Conservation (phyloP, 768 basidiomycete species). For the Lactarius hatsudake region DNA sequence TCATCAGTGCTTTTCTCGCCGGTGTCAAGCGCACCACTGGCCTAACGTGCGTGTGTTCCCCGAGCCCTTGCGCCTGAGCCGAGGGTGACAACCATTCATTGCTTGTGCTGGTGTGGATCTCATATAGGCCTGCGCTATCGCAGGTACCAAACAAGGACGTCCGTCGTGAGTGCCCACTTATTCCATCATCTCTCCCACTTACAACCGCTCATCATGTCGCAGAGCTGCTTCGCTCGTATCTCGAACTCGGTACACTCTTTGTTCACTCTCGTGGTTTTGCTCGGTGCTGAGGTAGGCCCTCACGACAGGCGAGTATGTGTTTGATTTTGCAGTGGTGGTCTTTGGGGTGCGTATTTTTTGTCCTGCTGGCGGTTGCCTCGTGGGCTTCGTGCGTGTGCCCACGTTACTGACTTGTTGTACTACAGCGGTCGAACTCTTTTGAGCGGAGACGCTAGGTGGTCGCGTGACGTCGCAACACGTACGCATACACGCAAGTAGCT, state of each 20-base stretch:
- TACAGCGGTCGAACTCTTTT: slow-evolving; percentile 69
- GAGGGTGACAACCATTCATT: neutral
- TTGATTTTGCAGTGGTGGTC: slow-evolving; percentile 83
- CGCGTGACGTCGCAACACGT: neutral
- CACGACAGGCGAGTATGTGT: slow-evolving; percentile 73
- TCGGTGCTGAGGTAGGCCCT: slow-evolving; percentile 15
- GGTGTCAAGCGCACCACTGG: slow-evolving; percentile 84
- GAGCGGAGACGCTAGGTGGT: slow-evolving; percentile 50
- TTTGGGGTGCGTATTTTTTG: slow-evolving; percentile 58
- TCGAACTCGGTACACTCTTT: slow-evolving; percentile 61
- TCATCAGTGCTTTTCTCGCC: slow-evolving; percentile 78
- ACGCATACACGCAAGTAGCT: neutral
- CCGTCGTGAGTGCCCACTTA: slow-evolving; percentile 56
- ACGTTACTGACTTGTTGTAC: neutral
- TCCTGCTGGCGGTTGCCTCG: neutral
- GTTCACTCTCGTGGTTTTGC: neutral
- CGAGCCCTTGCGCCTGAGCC: neutral
- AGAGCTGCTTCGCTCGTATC: slow-evolving; percentile 75
- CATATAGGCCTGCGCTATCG: slow-evolving; percentile 63
- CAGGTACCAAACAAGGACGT: slow-evolving; percentile 87
- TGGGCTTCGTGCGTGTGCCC: slow-evolving; percentile 4
- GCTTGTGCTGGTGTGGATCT: neutral
- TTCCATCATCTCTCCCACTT: neutral
- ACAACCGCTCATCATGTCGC: slow-evolving; percentile 12
- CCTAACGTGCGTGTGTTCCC: slow-evolving; percentile 63